Evolutionary conservation across 2,329 filamentous ascomycete genomes (phyloP).

Genomic region (Purpureocillium lavendulum): DNA sequence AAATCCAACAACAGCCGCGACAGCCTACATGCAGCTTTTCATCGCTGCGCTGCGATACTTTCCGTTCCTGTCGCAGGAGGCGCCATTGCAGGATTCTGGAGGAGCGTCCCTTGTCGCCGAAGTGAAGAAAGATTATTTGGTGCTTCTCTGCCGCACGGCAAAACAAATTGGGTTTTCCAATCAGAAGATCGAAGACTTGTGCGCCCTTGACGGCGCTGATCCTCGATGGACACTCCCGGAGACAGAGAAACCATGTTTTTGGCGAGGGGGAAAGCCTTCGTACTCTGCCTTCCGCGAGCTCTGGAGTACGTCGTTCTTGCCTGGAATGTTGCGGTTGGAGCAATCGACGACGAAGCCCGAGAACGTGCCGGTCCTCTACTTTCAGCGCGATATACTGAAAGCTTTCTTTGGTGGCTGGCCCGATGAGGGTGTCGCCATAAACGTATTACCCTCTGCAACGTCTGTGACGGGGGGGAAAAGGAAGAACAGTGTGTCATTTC

Average conservation of each 20-base stretch:
- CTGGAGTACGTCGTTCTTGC: background rate
- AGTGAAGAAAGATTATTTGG: background rate
- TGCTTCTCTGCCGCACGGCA: constrained; percentile 2
- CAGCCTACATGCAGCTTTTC: constrained; percentile 3
- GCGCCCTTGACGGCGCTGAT: background rate
- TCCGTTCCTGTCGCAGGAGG: background rate
- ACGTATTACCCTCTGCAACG: too few relatives aligned
- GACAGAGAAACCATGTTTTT: background rate
- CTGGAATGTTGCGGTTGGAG: too few relatives aligned
- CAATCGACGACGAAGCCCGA: background rate
- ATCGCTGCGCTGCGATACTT: constrained; percentile 5
- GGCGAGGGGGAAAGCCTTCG: constrained; percentile 1
- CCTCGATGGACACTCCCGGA: background rate
- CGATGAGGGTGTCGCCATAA: too few relatives aligned
- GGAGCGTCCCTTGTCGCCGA: background rate
- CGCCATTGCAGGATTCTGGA: constrained; percentile 2
- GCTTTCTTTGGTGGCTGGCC: constrained; percentile 1
- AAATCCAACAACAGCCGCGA: background rate
- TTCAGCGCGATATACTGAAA: constrained; percentile 2
- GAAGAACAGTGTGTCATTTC: too few relatives aligned
- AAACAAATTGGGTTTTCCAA: constrained; percentile 2
- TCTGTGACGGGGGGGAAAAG: too few relatives aligned
- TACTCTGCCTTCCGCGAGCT: background rate
- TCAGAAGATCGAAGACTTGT: constrained; percentile 1
- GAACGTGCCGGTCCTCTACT: background rate